Percentiles rank a stretch among this genome's conserved stretches.
Evolutionary conservation across 2,329 filamentous ascomycete genomes (phyloP).

Genomic region (Scopulariopsis brevicaulis): DNA sequence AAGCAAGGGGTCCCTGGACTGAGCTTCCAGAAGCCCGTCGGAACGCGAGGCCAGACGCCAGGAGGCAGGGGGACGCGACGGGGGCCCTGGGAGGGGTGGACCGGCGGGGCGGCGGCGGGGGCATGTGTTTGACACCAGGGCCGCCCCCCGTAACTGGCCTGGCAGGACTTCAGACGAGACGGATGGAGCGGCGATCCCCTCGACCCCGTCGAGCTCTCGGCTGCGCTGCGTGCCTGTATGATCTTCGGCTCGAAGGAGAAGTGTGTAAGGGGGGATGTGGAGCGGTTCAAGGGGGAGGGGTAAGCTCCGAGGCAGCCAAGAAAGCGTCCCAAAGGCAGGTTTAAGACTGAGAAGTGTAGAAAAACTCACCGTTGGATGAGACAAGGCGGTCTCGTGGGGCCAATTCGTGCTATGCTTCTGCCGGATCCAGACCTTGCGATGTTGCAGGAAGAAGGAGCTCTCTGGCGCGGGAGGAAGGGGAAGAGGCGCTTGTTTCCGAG

Average conservation of each 20-base stretch:
- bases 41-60: background rate
- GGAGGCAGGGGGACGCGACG: background rate
- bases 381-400: background rate
- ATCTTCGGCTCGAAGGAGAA: constrained; percentile 13
- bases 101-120: background rate
- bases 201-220: background rate
- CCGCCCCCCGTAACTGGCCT: background rate
- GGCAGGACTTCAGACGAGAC: constrained; percentile 2
- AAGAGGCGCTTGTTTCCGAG: too few species aligned
- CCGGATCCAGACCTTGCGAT: too few species aligned
- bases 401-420: too few species aligned
- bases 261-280: constrained; percentile 5
- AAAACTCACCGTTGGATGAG: background rate
- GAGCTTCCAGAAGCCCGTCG: constrained; percentile 2
- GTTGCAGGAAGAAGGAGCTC: too few species aligned
- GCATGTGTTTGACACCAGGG: background rate
- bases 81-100: background rate
- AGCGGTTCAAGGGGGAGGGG: background rate
- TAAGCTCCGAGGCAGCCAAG: background rate
- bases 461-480: too few species aligned
- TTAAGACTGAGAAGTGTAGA: background rate
- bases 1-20: background rate
- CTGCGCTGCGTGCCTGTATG: constrained; percentile 11
- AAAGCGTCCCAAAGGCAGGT: background rate
- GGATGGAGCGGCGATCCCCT: background rate